phyloP scores from a whole-genome alignment of 2,329 filamentous ascomycete species.

The Teratosphaeria gauchensis region DNA sequence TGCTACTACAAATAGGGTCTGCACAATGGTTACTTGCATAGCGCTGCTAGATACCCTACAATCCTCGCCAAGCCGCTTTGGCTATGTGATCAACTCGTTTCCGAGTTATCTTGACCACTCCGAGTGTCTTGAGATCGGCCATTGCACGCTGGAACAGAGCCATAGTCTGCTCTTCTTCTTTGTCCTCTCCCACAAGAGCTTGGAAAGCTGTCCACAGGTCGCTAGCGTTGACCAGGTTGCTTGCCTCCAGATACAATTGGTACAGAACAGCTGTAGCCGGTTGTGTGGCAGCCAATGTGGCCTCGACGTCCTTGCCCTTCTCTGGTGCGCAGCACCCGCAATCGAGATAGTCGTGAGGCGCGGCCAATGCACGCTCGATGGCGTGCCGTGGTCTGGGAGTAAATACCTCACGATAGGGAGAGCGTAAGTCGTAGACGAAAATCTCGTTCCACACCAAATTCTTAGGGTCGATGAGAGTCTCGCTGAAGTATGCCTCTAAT shows the following conservation, averaged over 20 bases:
- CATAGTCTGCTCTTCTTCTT: constrained; percentile 32
- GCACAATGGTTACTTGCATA: not conserved
- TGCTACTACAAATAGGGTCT: not conserved
- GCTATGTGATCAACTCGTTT: constrained; percentile 89
- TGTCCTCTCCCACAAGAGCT: constrained; percentile 47
- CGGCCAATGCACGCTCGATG: constrained; percentile 60
- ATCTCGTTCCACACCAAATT: constrained; percentile 57
- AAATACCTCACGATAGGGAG: constrained; percentile 64
- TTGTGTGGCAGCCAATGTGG: constrained; percentile 48
- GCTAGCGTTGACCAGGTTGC: constrained; percentile 64
- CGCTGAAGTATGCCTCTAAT: constrained; percentile 39
- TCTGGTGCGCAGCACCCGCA: constrained; percentile 54
- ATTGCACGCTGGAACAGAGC: constrained; percentile 76
- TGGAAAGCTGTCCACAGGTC: constrained; percentile 73
- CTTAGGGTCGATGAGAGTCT: constrained; percentile 39
- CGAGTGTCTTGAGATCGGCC: constrained; percentile 75
- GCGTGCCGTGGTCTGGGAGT: constrained; percentile 61
- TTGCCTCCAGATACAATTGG: constrained; percentile 68
- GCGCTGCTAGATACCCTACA: constrained; percentile 2
- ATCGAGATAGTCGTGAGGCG: constrained; percentile 67
- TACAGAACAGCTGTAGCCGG: constrained; percentile 67
- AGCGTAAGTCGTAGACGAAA: constrained; percentile 64
- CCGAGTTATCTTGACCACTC: constrained; percentile 78
- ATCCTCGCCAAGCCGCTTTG: constrained; percentile 58
- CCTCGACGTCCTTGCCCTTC: constrained; percentile 31